Evolutionary conservation across 441 rosid genomes (phyloP).

Genomic region (Euphorbia schlechtendalii): DNA sequence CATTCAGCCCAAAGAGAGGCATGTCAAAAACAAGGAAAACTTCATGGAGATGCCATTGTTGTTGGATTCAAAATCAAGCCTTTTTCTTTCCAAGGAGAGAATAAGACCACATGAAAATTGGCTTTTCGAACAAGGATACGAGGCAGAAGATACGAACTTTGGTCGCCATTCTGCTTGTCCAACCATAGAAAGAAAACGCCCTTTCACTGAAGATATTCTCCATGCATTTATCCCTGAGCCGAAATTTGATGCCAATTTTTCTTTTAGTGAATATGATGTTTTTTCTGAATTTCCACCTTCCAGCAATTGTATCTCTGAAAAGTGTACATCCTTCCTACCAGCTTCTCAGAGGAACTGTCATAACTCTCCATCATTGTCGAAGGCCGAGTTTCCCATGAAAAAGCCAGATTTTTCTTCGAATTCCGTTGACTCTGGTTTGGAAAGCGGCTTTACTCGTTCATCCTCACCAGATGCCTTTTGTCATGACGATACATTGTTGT

Average conservation of each 20-base stretch:
- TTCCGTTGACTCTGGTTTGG: constrained; percentile 15
- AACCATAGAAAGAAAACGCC: constrained; percentile 20
- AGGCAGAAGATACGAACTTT: constrained; percentile 25
- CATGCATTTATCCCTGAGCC: constrained; percentile 18
- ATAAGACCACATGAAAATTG: constrained; percentile 20
- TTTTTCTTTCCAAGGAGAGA: constrained; percentile 24
- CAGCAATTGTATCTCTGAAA: constrained; percentile 23
- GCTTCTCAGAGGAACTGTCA: constrained; percentile 11
- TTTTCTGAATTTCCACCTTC: constrained; percentile 22
- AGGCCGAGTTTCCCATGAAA: constrained; percentile 25
- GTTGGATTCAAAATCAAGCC: constrained; percentile 27
- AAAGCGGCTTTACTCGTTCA: constrained; percentile 20
- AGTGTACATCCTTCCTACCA: constrained; percentile 22
- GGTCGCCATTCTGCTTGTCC: constrained; percentile 26
- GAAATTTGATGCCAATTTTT: constrained; percentile 17
- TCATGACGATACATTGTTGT: constrained; percentile 25
- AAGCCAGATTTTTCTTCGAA: constrained; percentile 26
- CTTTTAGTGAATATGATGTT: constrained; percentile 15
- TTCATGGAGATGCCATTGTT: constrained; percentile 19
- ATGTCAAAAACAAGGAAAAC: constrained; percentile 21
- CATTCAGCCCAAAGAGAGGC: constrained; percentile 22
- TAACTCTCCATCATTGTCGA: constrained; percentile 25
- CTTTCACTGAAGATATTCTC: constrained; percentile 21
- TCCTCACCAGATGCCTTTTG: constrained; percentile 30
- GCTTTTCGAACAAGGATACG: constrained; percentile 35